phyloP scores from a whole-genome alignment of 2,329 filamentous ascomycete species.

The Massarina eburnea region DNA sequence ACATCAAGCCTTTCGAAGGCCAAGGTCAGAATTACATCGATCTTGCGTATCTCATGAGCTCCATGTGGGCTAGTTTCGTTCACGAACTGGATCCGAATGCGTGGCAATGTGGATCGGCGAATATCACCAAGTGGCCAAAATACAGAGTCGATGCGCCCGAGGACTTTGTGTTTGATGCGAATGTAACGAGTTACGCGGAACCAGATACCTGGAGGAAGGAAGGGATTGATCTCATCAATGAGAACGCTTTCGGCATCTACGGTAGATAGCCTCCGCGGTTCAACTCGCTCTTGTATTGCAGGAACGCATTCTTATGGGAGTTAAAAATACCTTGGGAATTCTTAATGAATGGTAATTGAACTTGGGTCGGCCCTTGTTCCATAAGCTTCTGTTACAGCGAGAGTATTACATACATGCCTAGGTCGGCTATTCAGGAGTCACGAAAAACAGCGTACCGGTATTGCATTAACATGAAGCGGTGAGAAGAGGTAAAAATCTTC shows the following conservation, averaged over 20 bases:
- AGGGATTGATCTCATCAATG: conserved; percentile 45
- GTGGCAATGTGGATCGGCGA: not conserved
- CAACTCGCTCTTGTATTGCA: too few relatives aligned
- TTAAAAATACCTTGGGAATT: too few relatives aligned
- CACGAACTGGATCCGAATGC: conserved; percentile 37
- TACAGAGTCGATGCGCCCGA: conserved; percentile 24
- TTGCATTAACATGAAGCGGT: too few relatives aligned
- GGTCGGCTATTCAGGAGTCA: too few relatives aligned
- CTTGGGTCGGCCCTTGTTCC: too few relatives aligned
- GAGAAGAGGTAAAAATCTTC: too few relatives aligned
- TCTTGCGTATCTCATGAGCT: conserved; percentile 48
- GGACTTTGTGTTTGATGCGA: conserved; percentile 48
- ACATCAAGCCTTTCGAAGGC: conserved; percentile 32
- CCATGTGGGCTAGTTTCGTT: conserved; percentile 51
- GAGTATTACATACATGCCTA: too few relatives aligned
- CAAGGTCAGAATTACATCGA: conserved; percentile 41
- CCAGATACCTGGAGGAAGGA: conserved; percentile 44
- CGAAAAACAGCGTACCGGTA: too few relatives aligned
- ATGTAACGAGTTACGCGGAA: conserved; percentile 35
- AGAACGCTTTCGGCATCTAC: conserved; percentile 9
- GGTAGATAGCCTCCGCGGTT: too few relatives aligned
- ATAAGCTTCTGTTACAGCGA: too few relatives aligned
- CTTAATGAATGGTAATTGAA: too few relatives aligned
- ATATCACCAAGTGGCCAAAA: conserved; percentile 10
- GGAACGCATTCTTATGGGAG: too few relatives aligned